Conservation (phyloP, 257 asterid species). For the Gardenia jasminoides region DNA sequence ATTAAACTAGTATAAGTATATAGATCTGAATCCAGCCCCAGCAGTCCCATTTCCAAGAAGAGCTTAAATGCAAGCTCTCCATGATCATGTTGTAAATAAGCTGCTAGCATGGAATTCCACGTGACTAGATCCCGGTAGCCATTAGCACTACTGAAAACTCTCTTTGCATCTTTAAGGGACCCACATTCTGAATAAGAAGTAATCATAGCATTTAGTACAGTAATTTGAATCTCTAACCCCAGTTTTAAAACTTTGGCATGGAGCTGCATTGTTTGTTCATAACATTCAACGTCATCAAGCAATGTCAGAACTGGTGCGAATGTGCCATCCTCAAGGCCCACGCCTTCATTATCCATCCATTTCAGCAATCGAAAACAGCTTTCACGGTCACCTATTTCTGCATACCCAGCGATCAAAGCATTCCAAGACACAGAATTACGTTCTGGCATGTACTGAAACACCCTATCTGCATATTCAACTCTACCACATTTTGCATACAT, state of each 20-base stretch:
- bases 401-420: constrained; percentile 74
- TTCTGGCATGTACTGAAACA: constrained; percentile 54
- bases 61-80: constrained; percentile 43
- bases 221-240: constrained; percentile 57
- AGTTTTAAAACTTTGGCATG: constrained; percentile 63
- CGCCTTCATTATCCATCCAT: constrained; percentile 58
- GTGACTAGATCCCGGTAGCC: constrained; percentile 63
- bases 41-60: constrained; percentile 61
- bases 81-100: constrained; percentile 46
- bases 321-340: constrained; percentile 67
- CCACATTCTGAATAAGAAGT: constrained; percentile 70
- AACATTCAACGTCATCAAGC: constrained; percentile 45
- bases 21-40: constrained; percentile 51
- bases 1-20: constrained; percentile 65
- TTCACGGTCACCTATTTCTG: constrained; percentile 42
- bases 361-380: constrained; percentile 48
- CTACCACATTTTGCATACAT: constrained; percentile 70
- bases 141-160: constrained; percentile 48
- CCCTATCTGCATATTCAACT: constrained; percentile 59
- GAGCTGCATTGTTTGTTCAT: constrained; percentile 50
- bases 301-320: constrained; percentile 69
- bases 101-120: constrained; percentile 85
- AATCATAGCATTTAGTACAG: constrained; percentile 69
- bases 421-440: constrained; percentile 82
- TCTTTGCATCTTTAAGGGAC: constrained; percentile 44